Percentiles rank a stretch among this genome's conserved stretches.
These are phyloP conservation scores for Wickerhamomyces bovis DNA, from an alignment of 805 yeast species.

Conservation along the genomic window DNA sequence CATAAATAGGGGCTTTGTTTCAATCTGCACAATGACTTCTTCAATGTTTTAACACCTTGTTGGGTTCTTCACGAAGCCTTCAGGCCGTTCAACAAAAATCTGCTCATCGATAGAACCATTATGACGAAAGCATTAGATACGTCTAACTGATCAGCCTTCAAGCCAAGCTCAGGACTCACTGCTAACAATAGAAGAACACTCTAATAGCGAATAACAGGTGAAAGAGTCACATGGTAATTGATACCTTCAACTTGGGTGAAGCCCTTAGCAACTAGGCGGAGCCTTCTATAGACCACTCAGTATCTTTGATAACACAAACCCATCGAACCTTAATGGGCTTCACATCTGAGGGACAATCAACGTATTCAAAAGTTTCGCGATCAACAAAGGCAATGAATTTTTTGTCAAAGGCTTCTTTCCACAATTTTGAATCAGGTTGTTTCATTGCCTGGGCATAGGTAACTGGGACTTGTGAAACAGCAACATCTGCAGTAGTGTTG, in stretches of 20 bases:
- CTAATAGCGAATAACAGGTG: slow-evolving; percentile 24
- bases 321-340: slow-evolving; percentile 2
- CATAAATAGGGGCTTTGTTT: background rate
- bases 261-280: slow-evolving; percentile 23
- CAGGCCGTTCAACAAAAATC: background rate
- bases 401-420: slow-evolving; percentile 1
- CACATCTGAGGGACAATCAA: slow-evolving; percentile 1
- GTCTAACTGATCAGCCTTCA: background rate
- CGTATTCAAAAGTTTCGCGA: slow-evolving; percentile 2
- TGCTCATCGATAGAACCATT: slow-evolving; percentile 1
- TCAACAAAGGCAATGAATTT: background rate
- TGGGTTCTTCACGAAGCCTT: background rate
- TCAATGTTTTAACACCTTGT: background rate
- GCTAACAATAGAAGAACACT: slow-evolving; percentile 6
- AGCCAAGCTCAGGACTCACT: background rate
- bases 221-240: slow-evolving; percentile 23
- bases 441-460: background rate
- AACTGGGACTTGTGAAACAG: background rate
- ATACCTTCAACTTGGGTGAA: slow-evolving; percentile 20
- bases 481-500: no score
- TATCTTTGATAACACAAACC: slow-evolving; percentile 1
- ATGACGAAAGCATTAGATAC: slow-evolving; percentile 2
- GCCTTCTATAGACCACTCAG: slow-evolving; percentile 15
- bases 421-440: background rate
- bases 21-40: background rate